Percentiles rank a stretch among this genome's conserved stretches.
These are phyloP conservation scores for Pyrenophora tritici-repentis DNA, from an alignment of 2,329 filamentous ascomycete species.

Conservation along the genomic window DNA sequence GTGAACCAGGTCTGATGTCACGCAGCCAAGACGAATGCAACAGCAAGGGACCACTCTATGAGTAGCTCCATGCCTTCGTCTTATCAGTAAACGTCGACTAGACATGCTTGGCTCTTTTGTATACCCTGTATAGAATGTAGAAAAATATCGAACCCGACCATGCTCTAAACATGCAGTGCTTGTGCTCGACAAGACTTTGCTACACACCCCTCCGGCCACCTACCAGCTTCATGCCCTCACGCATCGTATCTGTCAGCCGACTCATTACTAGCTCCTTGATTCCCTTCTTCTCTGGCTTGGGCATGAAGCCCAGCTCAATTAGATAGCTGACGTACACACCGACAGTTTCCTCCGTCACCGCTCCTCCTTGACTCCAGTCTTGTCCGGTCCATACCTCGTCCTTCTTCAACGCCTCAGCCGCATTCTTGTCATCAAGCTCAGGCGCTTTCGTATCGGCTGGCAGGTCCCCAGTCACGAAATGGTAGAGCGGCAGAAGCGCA, in stretches of 20 bases:
- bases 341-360: slow-evolving; percentile 62
- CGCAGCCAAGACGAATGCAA: too few relatives aligned
- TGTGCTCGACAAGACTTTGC: background rate
- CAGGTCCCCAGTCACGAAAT: slow-evolving; percentile 73
- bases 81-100: too few relatives aligned
- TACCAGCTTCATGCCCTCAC: slow-evolving; percentile 41
- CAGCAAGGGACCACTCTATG: too few relatives aligned
- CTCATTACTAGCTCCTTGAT: slow-evolving; percentile 34
- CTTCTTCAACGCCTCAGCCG: slow-evolving; percentile 65
- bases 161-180: background rate
- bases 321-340: slow-evolving; percentile 69
- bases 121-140: background rate
- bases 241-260: slow-evolving; percentile 40
- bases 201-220: slow-evolving; percentile 40
- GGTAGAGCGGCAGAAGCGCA: slow-evolving; percentile 72
- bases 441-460: slow-evolving; percentile 71
- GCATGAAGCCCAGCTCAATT: slow-evolving; percentile 66
- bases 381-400: slow-evolving; percentile 65
- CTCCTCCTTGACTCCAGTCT: slow-evolving; percentile 61
- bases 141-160: background rate
- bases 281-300: slow-evolving; percentile 38
- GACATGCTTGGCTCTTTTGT: background rate
- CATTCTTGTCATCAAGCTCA: slow-evolving; percentile 75
- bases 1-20: too few relatives aligned
- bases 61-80: too few relatives aligned